These are phyloP conservation scores for Nakazawaea laoshanensis DNA, from an alignment of 805 yeast species.

Conservation along the genomic window DNA sequence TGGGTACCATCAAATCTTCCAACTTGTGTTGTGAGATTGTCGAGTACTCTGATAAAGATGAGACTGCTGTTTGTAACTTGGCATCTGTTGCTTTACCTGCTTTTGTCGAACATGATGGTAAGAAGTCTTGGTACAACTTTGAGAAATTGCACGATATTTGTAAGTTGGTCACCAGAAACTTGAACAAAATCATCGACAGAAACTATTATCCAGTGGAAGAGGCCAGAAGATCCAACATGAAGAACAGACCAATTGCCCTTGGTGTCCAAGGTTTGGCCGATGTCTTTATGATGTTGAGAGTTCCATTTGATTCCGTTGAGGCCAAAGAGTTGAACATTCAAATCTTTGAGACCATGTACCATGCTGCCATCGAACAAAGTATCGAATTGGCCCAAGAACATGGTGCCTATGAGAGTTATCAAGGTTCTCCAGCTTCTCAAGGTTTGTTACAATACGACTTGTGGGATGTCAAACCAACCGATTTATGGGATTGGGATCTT, in stretches of 20 bases:
- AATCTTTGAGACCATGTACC: constrained; percentile 93
- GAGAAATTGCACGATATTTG: constrained; percentile 64
- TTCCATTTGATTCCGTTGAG: constrained; percentile 79
- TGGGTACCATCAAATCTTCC: constrained; percentile 89
- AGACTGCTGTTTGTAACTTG: constrained; percentile 91
- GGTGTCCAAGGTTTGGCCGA: constrained; percentile 99
- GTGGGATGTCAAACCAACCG: constrained; percentile 77
- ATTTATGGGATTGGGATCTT: constrained; percentile 79
- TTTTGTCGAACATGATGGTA: constrained; percentile 45
- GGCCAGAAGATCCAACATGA: constrained; percentile 68
- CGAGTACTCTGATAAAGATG: constrained; percentile 86
- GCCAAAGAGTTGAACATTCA: constrained; percentile 73
- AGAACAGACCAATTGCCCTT: constrained; percentile 88
- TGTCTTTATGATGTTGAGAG: constrained; percentile 65
- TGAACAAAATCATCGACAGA: constrained; percentile 78
- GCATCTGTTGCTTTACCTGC: constrained; percentile 88
- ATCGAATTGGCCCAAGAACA: constrained; percentile 62
- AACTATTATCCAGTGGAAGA: constrained; percentile 77
- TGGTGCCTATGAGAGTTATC: constrained; percentile 67
- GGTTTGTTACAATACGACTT: constrained; percentile 82
- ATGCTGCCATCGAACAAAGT: constrained; percentile 85
- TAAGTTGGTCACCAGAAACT: constrained; percentile 70
- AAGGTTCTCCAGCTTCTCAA: constrained; percentile 85
- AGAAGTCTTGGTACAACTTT: constrained; percentile 56
- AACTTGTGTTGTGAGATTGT: constrained; percentile 92